Evolutionary conservation across 176 grass and related monocot genomes (phyloP).

Genomic region (Ananas comosus): DNA sequence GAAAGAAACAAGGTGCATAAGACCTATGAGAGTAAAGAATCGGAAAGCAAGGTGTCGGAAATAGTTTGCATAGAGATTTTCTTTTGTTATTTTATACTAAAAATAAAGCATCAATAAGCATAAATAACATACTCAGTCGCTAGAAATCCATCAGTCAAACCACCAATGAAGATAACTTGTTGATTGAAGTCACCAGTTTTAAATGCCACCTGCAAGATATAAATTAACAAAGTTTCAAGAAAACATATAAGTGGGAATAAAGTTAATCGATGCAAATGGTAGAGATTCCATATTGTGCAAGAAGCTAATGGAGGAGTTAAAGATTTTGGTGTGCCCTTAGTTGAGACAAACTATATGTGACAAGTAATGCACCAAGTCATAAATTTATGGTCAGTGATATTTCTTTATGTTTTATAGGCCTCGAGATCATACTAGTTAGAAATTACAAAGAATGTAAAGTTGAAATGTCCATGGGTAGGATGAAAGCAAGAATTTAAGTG

Average conservation of each 20-base stretch:
- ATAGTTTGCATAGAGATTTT: not conserved
- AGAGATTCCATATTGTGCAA: not conserved
- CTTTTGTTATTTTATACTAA: slow-evolving; percentile 16
- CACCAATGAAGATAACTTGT: slow-evolving; percentile 91
- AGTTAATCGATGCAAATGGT: not conserved
- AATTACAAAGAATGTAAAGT: too few relatives aligned
- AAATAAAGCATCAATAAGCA: not conserved
- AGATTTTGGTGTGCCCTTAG: not conserved
- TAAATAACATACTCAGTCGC: slow-evolving; percentile 69
- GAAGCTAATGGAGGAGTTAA: not conserved
- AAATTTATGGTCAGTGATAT: not conserved
- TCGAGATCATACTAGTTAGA: not conserved
- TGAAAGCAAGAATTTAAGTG: too few relatives aligned
- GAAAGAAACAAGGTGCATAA: too few relatives aligned
- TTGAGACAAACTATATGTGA: not conserved
- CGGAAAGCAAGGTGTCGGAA: not conserved
- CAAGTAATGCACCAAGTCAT: not conserved
- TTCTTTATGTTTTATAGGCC: not conserved
- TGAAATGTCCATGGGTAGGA: too few relatives aligned
- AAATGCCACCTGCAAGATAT: slow-evolving; percentile 63
- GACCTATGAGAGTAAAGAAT: too few relatives aligned
- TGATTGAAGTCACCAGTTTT: slow-evolving; percentile 85
- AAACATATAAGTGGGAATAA: slow-evolving; percentile 9
- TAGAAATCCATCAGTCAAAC: slow-evolving; percentile 81
- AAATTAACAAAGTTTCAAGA: slow-evolving; percentile 1